Evolutionary conservation across 176 grass and related monocot genomes (phyloP).

Genomic region (Eragrostis nindensis): DNA sequence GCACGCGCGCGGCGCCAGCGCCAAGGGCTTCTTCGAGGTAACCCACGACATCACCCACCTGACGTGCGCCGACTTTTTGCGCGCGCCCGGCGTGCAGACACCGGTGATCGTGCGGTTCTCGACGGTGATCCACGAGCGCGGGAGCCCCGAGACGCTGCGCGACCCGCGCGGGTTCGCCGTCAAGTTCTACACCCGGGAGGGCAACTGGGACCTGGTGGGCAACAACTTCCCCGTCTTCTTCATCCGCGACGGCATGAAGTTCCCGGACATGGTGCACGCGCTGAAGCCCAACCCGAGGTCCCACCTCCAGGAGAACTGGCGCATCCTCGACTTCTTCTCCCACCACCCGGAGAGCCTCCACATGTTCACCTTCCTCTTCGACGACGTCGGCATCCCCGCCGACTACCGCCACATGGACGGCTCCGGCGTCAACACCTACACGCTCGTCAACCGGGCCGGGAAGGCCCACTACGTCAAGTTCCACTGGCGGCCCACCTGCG

Average conservation of each 20-base stretch:
- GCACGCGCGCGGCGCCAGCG: slow-evolving; percentile 90
- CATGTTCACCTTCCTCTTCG: slow-evolving; percentile 98
- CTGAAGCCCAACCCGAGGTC: slow-evolving; percentile 93
- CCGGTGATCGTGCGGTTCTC: slow-evolving; percentile 93
- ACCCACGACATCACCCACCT: slow-evolving; percentile 94
- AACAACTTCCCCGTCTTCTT: slow-evolving; percentile 99
- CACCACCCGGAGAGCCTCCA: slow-evolving; percentile 96
- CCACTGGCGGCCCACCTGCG: slow-evolving; percentile 97
- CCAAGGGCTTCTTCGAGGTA: slow-evolving; percentile 99
- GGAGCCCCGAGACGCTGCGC: slow-evolving; percentile 92
- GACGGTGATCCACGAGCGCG: slow-evolving; percentile 99
- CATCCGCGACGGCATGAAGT: slow-evolving; percentile 96
- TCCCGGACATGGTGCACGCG: slow-evolving; percentile 97
- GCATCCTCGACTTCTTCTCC: slow-evolving; percentile 95
- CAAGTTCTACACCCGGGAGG: slow-evolving; percentile 99
- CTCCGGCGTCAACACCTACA: slow-evolving; percentile 95
- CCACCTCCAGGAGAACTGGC: slow-evolving; percentile 99
- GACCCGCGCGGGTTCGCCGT: slow-evolving; percentile 96
- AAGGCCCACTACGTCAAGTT: slow-evolving; percentile 96
- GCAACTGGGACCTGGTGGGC: slow-evolving; percentile 95
- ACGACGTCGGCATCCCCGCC: slow-evolving; percentile 88
- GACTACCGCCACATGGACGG: slow-evolving; percentile 99
- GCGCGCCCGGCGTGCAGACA: slow-evolving; percentile 78
- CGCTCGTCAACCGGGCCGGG: slow-evolving; percentile 76
- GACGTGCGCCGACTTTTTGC: slow-evolving; percentile 94